Conservation (phyloP, 305 asterid species). For the Fraxinus xanthoxyloides region DNA sequence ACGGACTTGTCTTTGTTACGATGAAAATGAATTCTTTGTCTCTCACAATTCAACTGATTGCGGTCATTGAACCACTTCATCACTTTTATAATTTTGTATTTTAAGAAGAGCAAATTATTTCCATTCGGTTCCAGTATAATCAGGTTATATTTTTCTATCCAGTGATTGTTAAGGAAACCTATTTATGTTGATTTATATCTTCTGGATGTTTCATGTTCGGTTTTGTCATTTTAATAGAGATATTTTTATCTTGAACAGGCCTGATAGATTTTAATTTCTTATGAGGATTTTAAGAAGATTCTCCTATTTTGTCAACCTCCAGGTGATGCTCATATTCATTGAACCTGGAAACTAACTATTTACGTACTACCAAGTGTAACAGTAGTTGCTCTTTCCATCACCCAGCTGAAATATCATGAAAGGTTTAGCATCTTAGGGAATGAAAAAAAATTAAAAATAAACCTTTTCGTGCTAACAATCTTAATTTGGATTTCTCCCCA, state of each 20-base stretch:
- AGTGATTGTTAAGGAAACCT: not conserved
- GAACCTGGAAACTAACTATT: not conserved
- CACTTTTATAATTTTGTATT: not conserved
- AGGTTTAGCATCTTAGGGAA: not conserved
- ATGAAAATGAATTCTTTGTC: not conserved
- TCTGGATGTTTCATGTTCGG: not conserved
- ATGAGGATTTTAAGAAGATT: constrained; percentile 1
- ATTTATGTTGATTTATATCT: not conserved
- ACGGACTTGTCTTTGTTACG: not conserved
- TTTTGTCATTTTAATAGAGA: not conserved
- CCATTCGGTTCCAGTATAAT: not conserved
- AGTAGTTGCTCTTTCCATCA: not conserved
- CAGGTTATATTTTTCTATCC: not conserved
- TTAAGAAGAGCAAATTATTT: not conserved
- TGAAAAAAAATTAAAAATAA: not conserved
- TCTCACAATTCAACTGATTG: not conserved
- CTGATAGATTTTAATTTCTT: not conserved
- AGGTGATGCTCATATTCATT: not conserved
- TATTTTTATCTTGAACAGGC: constrained; percentile 3
- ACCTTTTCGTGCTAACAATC: not conserved
- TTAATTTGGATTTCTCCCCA: not conserved
- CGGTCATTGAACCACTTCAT: not conserved
- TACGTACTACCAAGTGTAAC: not conserved
- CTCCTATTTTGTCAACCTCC: not conserved
- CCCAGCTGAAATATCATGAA: not conserved